Percentiles rank a stretch among this genome's conserved stretches.
phyloP scores from a whole-genome alignment of 345 rosid species.

The Streptanthus diversifolius region DNA sequence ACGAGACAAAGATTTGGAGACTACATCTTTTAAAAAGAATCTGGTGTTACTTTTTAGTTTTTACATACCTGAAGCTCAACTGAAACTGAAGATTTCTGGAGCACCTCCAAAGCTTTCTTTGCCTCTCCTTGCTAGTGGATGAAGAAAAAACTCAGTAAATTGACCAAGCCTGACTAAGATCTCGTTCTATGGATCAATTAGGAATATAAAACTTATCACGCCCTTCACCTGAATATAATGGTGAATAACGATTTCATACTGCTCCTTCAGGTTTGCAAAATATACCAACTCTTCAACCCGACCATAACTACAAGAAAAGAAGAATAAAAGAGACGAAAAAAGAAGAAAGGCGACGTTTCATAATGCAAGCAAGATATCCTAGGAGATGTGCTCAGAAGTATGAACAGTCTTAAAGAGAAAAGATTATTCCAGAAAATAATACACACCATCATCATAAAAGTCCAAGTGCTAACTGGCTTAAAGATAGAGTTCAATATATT shows the following conservation, averaged over 20 bases:
- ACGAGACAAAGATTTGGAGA: constrained; percentile 20
- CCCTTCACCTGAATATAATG: constrained; percentile 78
- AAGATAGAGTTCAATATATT: background rate
- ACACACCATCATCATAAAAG: constrained; percentile 9
- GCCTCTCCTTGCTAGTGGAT: constrained; percentile 89
- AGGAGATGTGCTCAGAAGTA: constrained; percentile 3
- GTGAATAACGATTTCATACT: constrained; percentile 84
- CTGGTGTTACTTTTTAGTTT: constrained; percentile 18
- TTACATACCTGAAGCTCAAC: constrained; percentile 78
- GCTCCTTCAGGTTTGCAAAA: constrained; percentile 94
- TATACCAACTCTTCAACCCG: constrained; percentile 94
- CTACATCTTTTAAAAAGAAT: constrained; percentile 8
- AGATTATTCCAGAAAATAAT: background rate
- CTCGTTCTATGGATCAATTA: constrained; percentile 4
- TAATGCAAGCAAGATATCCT: background rate
- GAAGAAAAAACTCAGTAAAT: constrained; percentile 17
- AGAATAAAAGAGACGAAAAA: background rate
- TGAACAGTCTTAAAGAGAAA: constrained; percentile 1
- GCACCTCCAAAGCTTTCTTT: constrained; percentile 88
- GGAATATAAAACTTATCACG: constrained; percentile 9
- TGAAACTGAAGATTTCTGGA: constrained; percentile 80
- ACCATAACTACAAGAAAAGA: constrained; percentile 72
- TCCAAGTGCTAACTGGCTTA: constrained; percentile 3
- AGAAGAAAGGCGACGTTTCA: background rate
- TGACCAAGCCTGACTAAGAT: constrained; percentile 17